Evolutionary conservation across 2,329 filamentous ascomycete genomes (phyloP).

Genomic region (Claviceps africana): DNA sequence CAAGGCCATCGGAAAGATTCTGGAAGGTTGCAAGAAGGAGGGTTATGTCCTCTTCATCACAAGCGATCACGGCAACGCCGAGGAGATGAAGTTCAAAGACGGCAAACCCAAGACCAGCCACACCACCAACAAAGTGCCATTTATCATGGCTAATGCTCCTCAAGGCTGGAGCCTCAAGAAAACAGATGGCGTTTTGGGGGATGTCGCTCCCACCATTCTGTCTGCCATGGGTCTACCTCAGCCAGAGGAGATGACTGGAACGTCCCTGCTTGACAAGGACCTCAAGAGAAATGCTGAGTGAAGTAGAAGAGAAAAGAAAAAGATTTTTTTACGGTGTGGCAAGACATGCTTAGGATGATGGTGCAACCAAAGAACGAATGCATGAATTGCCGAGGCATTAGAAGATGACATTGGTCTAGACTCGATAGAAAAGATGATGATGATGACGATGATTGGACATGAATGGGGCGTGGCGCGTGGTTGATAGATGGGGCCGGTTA

Average conservation of each 20-base stretch:
- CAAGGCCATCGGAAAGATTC: slow-evolving; percentile 83
- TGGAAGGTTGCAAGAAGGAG: slow-evolving; percentile 85
- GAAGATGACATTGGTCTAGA: not conserved
- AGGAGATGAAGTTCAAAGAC: slow-evolving; percentile 96
- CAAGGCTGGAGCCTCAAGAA: slow-evolving; percentile 77
- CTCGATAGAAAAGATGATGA: not conserved
- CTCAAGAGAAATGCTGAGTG: slow-evolving; percentile 24
- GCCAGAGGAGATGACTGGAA: slow-evolving; percentile 84
- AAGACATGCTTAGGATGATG: not conserved
- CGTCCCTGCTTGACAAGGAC: slow-evolving; percentile 67
- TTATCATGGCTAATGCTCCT: slow-evolving; percentile 95
- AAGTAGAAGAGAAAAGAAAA: not conserved
- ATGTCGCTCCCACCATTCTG: slow-evolving; percentile 90
- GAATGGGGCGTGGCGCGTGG: not conserved
- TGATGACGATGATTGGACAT: slow-evolving; percentile 1
- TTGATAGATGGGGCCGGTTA: not conserved
- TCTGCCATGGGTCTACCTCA: slow-evolving; percentile 81
- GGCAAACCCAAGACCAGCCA: slow-evolving; percentile 96
- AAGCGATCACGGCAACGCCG: slow-evolving; percentile 91
- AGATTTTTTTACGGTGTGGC: no score
- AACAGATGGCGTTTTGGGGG: slow-evolving; percentile 78
- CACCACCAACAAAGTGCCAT: slow-evolving; percentile 94
- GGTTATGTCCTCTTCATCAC: slow-evolving; percentile 93
- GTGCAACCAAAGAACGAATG: not conserved
- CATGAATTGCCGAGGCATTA: not conserved